A percentile compares a stretch with the other conserved stretches of the same genome.
Evolutionary conservation across 2,329 filamentous ascomycete genomes (phyloP).

Genomic region (Cercospora canescens): DNA sequence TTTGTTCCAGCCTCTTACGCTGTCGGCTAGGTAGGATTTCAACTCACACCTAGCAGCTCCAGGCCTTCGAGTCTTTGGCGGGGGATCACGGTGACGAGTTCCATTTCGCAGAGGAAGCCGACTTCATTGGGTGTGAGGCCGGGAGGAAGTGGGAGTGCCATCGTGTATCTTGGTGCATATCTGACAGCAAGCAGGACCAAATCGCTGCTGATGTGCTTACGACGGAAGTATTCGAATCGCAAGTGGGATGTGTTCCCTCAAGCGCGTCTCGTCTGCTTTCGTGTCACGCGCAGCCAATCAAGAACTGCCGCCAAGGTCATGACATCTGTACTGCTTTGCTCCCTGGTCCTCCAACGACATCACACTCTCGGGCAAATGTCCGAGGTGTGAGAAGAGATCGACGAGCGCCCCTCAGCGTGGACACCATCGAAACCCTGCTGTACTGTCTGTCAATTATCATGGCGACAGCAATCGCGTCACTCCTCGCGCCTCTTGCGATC

Average conservation of each 20-base stretch:
- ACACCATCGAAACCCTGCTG: background rate
- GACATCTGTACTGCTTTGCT: background rate
- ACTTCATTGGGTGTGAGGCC: slow-evolving; percentile 83
- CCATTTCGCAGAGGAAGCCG: slow-evolving; percentile 96
- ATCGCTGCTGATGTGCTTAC: background rate
- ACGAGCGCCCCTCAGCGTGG: background rate
- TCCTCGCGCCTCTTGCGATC: slow-evolving; percentile 26
- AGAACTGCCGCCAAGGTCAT: background rate
- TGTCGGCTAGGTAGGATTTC: slow-evolving; percentile 30
- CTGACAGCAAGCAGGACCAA: background rate
- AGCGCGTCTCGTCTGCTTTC: background rate
- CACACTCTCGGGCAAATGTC: background rate
- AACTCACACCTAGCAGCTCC: slow-evolving; percentile 77
- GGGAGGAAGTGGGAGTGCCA: slow-evolving; percentile 63
- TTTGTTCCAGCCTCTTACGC: slow-evolving; percentile 26
- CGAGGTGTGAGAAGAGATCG: background rate
- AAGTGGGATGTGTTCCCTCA: background rate
- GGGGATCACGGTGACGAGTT: slow-evolving; percentile 88
- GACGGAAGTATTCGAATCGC: background rate
- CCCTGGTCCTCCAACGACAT: background rate
- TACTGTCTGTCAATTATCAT: slow-evolving; percentile 16
- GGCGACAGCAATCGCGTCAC: slow-evolving; percentile 22
- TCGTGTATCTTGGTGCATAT: slow-evolving; percentile 34
- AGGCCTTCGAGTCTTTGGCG: slow-evolving; percentile 87
- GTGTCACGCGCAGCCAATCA: slow-evolving; percentile 6